phyloP scores from a whole-genome alignment of 2,329 filamentous ascomycete species.

The Cladosporium sp. region DNA sequence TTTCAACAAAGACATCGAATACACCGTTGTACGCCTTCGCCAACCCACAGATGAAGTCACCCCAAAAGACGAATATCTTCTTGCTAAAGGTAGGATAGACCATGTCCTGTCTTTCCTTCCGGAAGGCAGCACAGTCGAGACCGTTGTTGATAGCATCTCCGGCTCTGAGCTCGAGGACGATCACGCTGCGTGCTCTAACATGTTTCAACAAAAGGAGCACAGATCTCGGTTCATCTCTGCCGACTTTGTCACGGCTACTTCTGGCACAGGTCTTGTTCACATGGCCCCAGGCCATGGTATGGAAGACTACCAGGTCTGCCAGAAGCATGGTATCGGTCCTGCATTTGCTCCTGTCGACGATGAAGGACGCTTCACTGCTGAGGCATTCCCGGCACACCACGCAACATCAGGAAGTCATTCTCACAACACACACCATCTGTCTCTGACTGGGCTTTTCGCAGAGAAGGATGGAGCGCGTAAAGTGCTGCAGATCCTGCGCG shows the following conservation, averaged over 20 bases:
- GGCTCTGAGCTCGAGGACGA: constrained; percentile 61
- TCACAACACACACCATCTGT: constrained; percentile 41
- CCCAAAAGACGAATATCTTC: constrained; percentile 50
- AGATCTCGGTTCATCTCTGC: constrained; percentile 68
- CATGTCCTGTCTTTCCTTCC: constrained; percentile 48
- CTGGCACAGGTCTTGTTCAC: constrained; percentile 95
- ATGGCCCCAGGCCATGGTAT: constrained; percentile 92
- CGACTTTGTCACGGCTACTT: constrained; percentile 81
- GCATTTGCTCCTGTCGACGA: constrained; percentile 81
- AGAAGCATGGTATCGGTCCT: constrained; percentile 59
- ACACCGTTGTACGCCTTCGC: constrained; percentile 58
- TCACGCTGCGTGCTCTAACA: constrained; percentile 23
- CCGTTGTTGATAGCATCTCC: constrained; percentile 54
- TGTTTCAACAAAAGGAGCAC: constrained; percentile 37
- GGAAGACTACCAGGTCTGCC: constrained; percentile 87
- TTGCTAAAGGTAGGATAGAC: constrained; percentile 69
- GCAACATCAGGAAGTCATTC: background rate
- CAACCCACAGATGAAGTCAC: background rate
- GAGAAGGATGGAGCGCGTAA: constrained; percentile 64
- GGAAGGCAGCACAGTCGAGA: constrained; percentile 39
- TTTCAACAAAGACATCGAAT: constrained; percentile 69
- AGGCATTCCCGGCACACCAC: constrained; percentile 65
- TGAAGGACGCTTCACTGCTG: constrained; percentile 72
- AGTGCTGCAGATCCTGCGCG: constrained; percentile 65
- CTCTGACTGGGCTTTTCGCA: constrained; percentile 68